phyloP scores from a whole-genome alignment of 768 basidiomycete species.

The Serpula lacrymans region DNA sequence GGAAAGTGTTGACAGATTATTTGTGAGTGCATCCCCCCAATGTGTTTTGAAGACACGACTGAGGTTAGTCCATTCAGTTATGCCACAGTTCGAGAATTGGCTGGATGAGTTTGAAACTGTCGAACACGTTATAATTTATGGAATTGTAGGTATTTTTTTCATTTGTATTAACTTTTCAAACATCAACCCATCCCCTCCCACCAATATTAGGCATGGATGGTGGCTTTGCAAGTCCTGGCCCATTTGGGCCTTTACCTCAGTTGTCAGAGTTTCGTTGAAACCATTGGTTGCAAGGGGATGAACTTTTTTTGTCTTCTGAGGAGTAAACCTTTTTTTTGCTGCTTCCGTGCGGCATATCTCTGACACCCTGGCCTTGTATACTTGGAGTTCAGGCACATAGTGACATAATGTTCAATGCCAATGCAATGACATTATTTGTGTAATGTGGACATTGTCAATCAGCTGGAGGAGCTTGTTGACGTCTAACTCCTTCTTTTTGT shows the following conservation, averaged over 20 bases:
- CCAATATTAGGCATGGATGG: slow-evolving; percentile 17
- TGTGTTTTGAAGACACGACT: slow-evolving; percentile 21
- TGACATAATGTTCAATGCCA: slow-evolving; percentile 22
- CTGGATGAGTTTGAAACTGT: slow-evolving; percentile 5
- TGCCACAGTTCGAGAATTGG: slow-evolving; percentile 12
- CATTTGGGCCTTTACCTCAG: slow-evolving; percentile 29
- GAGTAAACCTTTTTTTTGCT: slow-evolving; percentile 10
- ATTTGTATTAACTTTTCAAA: slow-evolving; percentile 24
- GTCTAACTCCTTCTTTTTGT: too few species aligned
- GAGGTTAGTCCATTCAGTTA: slow-evolving; percentile 13
- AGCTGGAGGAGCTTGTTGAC: too few species aligned
- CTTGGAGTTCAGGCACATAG: slow-evolving; percentile 21
- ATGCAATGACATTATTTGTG: slow-evolving; percentile 23
- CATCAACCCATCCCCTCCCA: slow-evolving; percentile 36
- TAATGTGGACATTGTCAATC: slow-evolving; percentile 24
- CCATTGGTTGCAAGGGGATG: slow-evolving; percentile 28
- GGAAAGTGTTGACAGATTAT: slow-evolving; percentile 28
- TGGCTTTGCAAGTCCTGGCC: slow-evolving; percentile 23
- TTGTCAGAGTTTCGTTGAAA: slow-evolving; percentile 23
- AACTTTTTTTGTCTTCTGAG: slow-evolving; percentile 10
- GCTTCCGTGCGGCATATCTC: slow-evolving; percentile 19
- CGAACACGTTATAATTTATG: slow-evolving; percentile 7
- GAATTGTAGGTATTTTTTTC: slow-evolving; percentile 13
- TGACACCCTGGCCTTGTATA: slow-evolving; percentile 15
- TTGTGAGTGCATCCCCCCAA: slow-evolving; percentile 19